These are phyloP conservation scores for Drechslerella dactyloides DNA, from an alignment of 2,329 filamentous ascomycete species.

Conservation along the genomic window DNA sequence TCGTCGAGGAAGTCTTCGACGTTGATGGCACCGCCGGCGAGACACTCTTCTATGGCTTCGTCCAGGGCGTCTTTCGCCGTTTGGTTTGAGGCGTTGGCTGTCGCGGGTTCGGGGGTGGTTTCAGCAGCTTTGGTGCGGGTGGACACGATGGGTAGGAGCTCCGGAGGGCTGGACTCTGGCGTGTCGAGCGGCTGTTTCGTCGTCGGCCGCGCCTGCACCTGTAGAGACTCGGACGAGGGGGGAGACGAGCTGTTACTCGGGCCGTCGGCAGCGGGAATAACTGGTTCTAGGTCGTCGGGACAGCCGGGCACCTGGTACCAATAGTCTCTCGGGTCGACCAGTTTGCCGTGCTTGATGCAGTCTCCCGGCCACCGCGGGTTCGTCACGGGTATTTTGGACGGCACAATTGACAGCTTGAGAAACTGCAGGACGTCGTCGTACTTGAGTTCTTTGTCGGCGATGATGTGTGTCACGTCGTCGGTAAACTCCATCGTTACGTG, in stretches of 20 bases:
- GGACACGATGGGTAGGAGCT: neutral
- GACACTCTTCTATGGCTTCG: conserved; percentile 66
- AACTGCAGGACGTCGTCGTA: conserved; percentile 69
- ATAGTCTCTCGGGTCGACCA: conserved; percentile 67
- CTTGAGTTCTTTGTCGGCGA: conserved; percentile 73
- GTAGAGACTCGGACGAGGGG: conserved; percentile 24
- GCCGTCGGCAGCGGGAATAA: neutral
- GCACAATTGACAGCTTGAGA: conserved; percentile 62
- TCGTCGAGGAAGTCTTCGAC: conserved; percentile 56
- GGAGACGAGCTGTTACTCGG: neutral
- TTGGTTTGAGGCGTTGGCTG: conserved; percentile 49
- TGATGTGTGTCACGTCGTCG: conserved; percentile 73
- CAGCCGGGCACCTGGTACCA: conserved; percentile 68
- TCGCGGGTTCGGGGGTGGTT: conserved; percentile 17
- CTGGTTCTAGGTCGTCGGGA: conserved; percentile 55
- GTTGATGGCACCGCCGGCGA: conserved; percentile 60
- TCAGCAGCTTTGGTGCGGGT: neutral
- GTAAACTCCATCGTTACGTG: conserved; percentile 68
- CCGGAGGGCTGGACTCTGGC: conserved; percentile 12
- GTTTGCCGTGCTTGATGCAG: conserved; percentile 66
- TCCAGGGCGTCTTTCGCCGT: conserved; percentile 66
- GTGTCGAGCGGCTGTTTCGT: conserved; percentile 18
- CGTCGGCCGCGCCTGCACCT: conserved; percentile 29
- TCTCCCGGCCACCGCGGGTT: conserved; percentile 73
- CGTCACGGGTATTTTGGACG: conserved; percentile 66